Evolutionary conservation across 1,284 basidiomycete species (phyloP).

Genomic region (Laetiporus sulphureus): DNA sequence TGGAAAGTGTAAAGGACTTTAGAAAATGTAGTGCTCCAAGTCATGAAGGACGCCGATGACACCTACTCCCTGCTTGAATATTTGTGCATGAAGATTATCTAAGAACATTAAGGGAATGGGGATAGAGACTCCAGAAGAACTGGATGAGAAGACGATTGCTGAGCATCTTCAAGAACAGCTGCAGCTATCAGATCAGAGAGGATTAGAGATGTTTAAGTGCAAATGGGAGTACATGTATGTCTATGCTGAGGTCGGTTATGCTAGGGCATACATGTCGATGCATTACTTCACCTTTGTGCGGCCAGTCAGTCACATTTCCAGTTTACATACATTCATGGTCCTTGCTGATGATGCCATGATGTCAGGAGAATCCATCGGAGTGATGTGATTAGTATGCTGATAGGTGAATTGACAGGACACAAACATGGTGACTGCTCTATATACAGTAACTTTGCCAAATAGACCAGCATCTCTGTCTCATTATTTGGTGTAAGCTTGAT

Average conservation of each 20-base stretch:
- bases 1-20: constrained; percentile 78
- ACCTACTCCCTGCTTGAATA: no score
- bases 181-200: constrained; percentile 10
- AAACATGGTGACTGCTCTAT: no score
- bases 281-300: constrained; percentile 20
- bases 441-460: no score
- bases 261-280: constrained; percentile 19
- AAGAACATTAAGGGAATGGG: constrained; percentile 15
- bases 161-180: constrained; percentile 8
- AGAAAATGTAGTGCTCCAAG: constrained; percentile 68
- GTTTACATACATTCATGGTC: no score
- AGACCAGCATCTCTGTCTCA: no score
- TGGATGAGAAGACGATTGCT: constrained; percentile 12
- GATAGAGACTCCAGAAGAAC: neutral
- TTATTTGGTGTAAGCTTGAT: no score
- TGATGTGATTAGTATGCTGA: no score
- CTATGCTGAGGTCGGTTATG: constrained; percentile 24
- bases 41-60: no score
- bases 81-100: no score
- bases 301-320: neutral
- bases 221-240: constrained; percentile 26
- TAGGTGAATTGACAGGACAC: no score
- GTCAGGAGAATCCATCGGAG: no score
- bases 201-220: constrained; percentile 21
- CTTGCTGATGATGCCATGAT: no score